These are phyloP conservation scores for Macrolepiota dolichaula DNA, from an alignment of 768 basidiomycete species.

Conservation along the genomic window DNA sequence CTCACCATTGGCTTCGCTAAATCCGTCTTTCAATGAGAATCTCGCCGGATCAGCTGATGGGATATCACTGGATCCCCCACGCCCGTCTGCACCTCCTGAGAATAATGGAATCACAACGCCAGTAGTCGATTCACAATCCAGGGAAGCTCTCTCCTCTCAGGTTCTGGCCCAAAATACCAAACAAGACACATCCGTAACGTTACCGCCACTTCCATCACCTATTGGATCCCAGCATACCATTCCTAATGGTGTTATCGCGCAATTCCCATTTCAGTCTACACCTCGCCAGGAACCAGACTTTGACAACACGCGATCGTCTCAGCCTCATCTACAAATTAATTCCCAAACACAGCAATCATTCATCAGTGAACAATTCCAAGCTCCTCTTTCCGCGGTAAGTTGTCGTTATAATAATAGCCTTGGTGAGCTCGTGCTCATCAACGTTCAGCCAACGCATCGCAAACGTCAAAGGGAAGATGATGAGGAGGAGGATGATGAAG, in stretches of 20 bases:
- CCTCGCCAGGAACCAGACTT: not conserved
- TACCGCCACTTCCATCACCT: not conserved
- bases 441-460: not conserved
- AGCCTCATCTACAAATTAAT: not conserved
- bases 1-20: not conserved
- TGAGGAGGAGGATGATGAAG: not conserved
- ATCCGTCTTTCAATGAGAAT: not conserved
- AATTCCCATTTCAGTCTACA: not conserved
- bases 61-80: not conserved
- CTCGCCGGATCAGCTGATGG: not conserved
- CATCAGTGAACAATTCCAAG: not conserved
- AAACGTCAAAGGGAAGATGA: conserved; percentile 8
- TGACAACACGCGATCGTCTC: not conserved
- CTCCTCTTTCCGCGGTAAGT: not conserved
- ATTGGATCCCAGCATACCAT: not conserved
- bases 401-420: not conserved
- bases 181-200: not conserved
- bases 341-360: not conserved
- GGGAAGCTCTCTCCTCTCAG: not conserved
- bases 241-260: not conserved
- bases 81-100: not conserved
- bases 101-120: not conserved
- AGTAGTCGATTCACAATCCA: not conserved
- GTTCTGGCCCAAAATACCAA: not conserved
- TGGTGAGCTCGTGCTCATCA: no score